Evolutionary conservation across 1,139 yeast species (phyloP), one percentile per base, ranked within the genome.

Genomic region (Meyerozyma carpophila): DNA sequence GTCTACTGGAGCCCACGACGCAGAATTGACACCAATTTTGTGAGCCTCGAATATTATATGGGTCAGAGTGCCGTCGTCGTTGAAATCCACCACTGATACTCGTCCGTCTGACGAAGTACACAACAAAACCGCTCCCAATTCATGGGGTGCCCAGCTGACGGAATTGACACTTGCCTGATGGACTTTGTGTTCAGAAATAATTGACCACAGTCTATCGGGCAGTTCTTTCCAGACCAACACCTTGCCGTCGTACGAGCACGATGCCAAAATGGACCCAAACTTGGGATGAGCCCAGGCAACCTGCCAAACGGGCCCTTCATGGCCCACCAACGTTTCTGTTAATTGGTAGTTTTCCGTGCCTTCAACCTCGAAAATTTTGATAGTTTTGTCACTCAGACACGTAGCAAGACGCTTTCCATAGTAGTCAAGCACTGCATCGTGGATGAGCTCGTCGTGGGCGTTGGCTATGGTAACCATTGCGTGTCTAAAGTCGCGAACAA

Each of bases 211-310:
- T 44, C 84, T 82, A 56, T 89, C 96, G 21, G 74, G 75, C 45
- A 67, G 72, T 63, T 93, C 97, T 60, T 90, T 85, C 98, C 98
- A 93, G 56, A 94, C 82, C 51, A 91, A 70, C 8, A 89, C 98
- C 58, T 84, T 85, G 44, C 98, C 98, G 60, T 93, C 98, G 59
- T 89, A 94, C 1, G 96, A 88, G 53, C 96, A 90, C 26, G 96
- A 85, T 0, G 98, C 98, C 52, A 93, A 74, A 52, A 93, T 88
- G 6, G 90, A 85, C 32, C 98, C 98, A 59, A 93, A 93, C 64
- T 93, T 93, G 37, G 99, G 98, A 62, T 94, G 98, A 2, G 98
- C 98, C 99, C 98, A 93, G 43, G 91, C 81, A 29, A 91, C 95
- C 67, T 93, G 96, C 98, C 99, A 94, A 41, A 94, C 97, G 9